These are phyloP conservation scores for Pisolithus tinctorius DNA, from an alignment of 768 basidiomycete species.

Conservation along the genomic window DNA sequence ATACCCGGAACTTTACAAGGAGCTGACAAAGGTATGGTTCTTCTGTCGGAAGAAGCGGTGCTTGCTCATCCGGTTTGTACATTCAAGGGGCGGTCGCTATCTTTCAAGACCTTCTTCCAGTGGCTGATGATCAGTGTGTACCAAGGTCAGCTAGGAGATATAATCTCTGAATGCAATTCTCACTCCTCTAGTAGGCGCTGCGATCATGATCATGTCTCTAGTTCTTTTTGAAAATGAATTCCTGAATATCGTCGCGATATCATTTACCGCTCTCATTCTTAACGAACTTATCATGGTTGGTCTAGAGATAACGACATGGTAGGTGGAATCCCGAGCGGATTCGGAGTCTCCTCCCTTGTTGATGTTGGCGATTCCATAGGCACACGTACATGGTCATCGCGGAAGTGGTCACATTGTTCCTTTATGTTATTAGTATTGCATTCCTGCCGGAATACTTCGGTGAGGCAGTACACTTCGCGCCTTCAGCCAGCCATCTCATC, in stretches of 20 bases:
- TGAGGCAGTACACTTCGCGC: conserved; percentile 32
- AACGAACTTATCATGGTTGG: conserved; percentile 99
- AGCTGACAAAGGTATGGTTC: conserved; percentile 78
- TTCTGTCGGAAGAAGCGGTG: not conserved
- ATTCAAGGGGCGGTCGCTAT: conserved; percentile 79
- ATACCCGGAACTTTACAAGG: conserved; percentile 97
- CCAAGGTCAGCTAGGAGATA: conserved; percentile 55
- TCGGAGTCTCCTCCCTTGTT: not conserved
- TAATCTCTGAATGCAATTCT: not conserved
- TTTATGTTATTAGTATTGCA: conserved; percentile 87
- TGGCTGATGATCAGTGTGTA: conserved; percentile 98
- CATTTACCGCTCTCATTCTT: conserved; percentile 90
- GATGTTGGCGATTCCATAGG: conserved; percentile 36
- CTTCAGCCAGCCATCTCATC: not conserved
- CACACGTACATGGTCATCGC: conserved; percentile 93
- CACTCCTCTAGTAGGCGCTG: conserved; percentile 54
- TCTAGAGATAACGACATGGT: conserved; percentile 97
- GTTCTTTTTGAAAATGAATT: conserved; percentile 97
- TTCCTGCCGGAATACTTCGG: conserved; percentile 98
- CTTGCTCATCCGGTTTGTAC: not conserved
- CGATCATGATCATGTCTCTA: conserved; percentile 98
- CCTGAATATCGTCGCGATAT: conserved; percentile 96
- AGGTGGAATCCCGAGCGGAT: conserved; percentile 9
- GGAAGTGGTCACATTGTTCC: conserved; percentile 78
- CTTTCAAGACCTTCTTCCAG: conserved; percentile 97